Evolutionary conservation across 2,329 filamentous ascomycete genomes (phyloP), one percentile per base, ranked within the genome.

Genomic region (Hypoxylon sp.): DNA sequence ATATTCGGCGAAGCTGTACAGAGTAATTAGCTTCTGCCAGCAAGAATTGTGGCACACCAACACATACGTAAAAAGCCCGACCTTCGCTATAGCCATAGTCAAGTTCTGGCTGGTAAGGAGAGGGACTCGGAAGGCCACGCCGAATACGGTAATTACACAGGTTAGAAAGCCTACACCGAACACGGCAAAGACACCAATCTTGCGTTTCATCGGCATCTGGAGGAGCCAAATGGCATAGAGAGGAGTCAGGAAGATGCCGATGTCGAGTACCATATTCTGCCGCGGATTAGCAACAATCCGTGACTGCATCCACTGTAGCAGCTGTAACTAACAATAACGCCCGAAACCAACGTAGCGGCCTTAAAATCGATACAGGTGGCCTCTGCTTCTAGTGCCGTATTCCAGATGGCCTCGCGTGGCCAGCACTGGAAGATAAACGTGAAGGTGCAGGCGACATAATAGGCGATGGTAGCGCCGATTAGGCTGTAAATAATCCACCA

Each of bases 361-460:
- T 47, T 53, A 18, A 47, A 53, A 42, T 53, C 31, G 27, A 53
- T 53, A 17, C 49, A 53, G 10, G 33, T 47, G 9, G 49, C 49
- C 18, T 47, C 49, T 13, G 49, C 15, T 21, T 27, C 49, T 23
- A 47, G 11, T 7, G 8, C 23, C 2, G 49, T 23, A 4, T 53
- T 47, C 49, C 49, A 53, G 6, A 53, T 53, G 7, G 49, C 49
- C 15, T 20, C 31, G 9, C 49, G 49, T 4, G 49, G 49, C 49
- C 49, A 53, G n/a, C 49, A 53, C 21, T 53, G 49, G n/a, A 53
- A 53, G 10, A 41, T 47, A n/a, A 53, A 53, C 1, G 49, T 53
- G 31, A 46, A 53, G 33, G 45, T 46, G 20, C 49, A 53, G 13
- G 49, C 41, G 7, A 47, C 18, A 11, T 53, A 53, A 24, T 53